These are phyloP conservation scores for Blastomyces gilchristii DNA, from an alignment of 2,329 filamentous ascomycete genomes.

Conservation along the genomic window DNA sequence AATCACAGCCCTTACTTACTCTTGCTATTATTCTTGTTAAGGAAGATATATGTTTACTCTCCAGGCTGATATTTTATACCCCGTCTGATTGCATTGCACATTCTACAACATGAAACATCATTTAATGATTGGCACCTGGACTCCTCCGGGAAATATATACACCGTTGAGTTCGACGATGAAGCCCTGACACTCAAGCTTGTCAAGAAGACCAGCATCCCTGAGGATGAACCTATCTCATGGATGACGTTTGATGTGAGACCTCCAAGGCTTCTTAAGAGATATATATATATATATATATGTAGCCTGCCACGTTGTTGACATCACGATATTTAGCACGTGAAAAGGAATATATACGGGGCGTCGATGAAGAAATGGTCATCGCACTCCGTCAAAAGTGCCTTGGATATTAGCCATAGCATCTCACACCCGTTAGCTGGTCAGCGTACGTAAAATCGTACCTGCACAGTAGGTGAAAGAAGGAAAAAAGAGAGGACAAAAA, in stretches of 20 bases:
- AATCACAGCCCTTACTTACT: no score
- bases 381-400: conserved; percentile 64
- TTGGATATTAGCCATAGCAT: conserved; percentile 64
- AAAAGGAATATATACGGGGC: conserved; percentile 81
- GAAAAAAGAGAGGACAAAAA: background rate
- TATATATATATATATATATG: no score
- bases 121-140: conserved; percentile 88
- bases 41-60: no score
- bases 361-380: conserved; percentile 89
- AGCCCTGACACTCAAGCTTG: conserved; percentile 58
- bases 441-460: conserved; percentile 46
- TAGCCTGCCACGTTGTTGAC: background rate
- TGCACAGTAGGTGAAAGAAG: conserved; percentile 5
- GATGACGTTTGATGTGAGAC: conserved; percentile 71
- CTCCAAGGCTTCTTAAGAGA: no score
- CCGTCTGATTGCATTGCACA: no score
- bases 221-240: conserved; percentile 81
- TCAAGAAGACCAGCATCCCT: conserved; percentile 73
- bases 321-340: conserved; percentile 48
- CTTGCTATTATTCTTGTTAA: no score
- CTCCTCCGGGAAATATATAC: conserved; percentile 78
- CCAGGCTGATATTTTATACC: no score
- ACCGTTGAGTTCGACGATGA: conserved; percentile 82
- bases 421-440: conserved; percentile 64
- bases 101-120: conserved; percentile 63